Percentiles rank a stretch among this genome's conserved stretches.
These are phyloP conservation scores for Trametes hirsuta DNA, from an alignment of 1,284 basidiomycete genomes.

Conservation along the genomic window DNA sequence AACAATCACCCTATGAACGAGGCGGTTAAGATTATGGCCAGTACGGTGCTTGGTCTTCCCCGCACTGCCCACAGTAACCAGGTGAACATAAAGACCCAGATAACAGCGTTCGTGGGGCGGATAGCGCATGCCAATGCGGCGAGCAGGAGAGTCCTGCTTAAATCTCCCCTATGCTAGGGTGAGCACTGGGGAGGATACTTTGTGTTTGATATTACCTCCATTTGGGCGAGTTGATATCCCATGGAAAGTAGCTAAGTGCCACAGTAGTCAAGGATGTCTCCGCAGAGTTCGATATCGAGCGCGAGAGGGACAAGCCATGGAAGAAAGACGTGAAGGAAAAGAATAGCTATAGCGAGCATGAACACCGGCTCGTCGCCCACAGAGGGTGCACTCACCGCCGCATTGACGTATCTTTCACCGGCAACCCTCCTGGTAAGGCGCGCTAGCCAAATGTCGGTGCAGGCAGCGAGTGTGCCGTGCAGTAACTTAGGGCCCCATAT, in stretches of 20 bases:
- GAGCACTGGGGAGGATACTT: background rate
- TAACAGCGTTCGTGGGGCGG: conserved; percentile 84
- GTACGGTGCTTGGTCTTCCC: conserved; percentile 34
- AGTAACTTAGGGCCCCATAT: conserved; percentile 74
- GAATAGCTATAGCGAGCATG: conserved; percentile 57
- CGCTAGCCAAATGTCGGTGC: conserved; percentile 80
- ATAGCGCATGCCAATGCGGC: conserved; percentile 81
- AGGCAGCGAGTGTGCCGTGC: conserved; percentile 80
- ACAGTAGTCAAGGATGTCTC: conserved; percentile 87
- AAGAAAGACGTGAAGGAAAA: conserved; percentile 89
- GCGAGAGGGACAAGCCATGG: conserved; percentile 81
- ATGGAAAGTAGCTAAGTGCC: conserved; percentile 83
- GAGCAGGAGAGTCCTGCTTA: conserved; percentile 48
- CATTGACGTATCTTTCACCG: conserved; percentile 59
- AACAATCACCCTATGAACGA: conserved; percentile 46
- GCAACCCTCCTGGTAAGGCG: conserved; percentile 64
- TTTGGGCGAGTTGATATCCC: conserved; percentile 44
- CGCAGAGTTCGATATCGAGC: conserved; percentile 92
- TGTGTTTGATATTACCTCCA: conserved; percentile 25
- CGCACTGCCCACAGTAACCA: conserved; percentile 56
- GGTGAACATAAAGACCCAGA: conserved; percentile 78
- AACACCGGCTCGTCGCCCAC: background rate
- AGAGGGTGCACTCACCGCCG: conserved; percentile 57
- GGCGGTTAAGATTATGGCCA: conserved; percentile 42
- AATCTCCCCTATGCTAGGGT: conserved; percentile 29